Evolutionary conservation across 1,284 basidiomycete species (phyloP), one percentile per base, ranked within the genome.

Genomic region (Neolentinus lepideus): DNA sequence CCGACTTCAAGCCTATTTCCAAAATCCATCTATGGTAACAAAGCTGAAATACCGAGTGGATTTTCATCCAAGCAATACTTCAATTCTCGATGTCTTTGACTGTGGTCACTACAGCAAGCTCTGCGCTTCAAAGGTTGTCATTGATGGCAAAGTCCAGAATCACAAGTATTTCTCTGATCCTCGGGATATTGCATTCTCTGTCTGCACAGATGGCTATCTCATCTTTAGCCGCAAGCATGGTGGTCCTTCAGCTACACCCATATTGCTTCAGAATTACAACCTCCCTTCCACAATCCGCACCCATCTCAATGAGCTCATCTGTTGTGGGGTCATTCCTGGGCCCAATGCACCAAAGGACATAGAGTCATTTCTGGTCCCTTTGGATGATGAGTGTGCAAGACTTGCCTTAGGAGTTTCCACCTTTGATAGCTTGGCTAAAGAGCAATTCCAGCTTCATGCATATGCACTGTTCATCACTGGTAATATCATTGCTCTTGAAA

Each of bases 261-360:
- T 70, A 16, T 53, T 72, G 31, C 25, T 69, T 2, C 54, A 66
- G 29, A 68, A 67, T 50, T 67, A 65, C 56, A 71, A 70, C 56
- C 59, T 73, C 19, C 60, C 65, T 38, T 67, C 70, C 11, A 56
- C 62, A 16, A 59, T 67, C n/a, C 58, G 62, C 8, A 59, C 51
- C 33, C 64, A 63, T 50, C 51, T 65, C 19, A 43, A 60, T 14
- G 60, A 69, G 52, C 55, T 71, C 2, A 57, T 69, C 6, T 66
- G 61, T 57, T 29, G 67, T 52, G 67, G 69, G n/a, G 57, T 71
- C n/a, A 68, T 72, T 45, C 70, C 71, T 25, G 69, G 73, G 10
- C 72, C 70, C 1, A 54, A 62, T 16, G 51, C 60, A 35, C 68
- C 68, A 24, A 67, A 67, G 38, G 65, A 71, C 38, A 33, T 64